Conservation (phyloP, 2,329 filamentous ascomycete genomes). For the Shiraia sp. region DNA sequence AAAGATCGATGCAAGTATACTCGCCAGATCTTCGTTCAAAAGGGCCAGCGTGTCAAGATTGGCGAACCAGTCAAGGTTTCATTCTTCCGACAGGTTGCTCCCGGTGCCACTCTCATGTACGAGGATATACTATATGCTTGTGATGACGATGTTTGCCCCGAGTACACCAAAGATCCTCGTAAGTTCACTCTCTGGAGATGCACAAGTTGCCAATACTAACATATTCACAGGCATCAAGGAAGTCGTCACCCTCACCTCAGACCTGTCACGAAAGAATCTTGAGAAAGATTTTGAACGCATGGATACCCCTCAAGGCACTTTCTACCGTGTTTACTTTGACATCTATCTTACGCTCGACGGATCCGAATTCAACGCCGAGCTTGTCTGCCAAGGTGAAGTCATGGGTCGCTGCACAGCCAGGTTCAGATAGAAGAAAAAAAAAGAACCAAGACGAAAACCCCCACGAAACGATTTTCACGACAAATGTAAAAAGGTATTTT, state of each 20-base stretch:
- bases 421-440: constrained; percentile 62
- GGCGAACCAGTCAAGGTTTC: constrained; percentile 98
- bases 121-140: constrained; percentile 98
- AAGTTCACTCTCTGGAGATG: constrained; percentile 54
- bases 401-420: constrained; percentile 95
- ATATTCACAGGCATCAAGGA: constrained; percentile 84
- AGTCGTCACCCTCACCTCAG: constrained; percentile 94
- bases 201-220: constrained; percentile 3
- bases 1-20: constrained; percentile 99
- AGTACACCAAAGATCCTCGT: constrained; percentile 99
- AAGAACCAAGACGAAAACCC: no score
- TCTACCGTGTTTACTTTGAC: constrained; percentile 70
- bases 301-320: constrained; percentile 90
- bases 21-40: constrained; percentile 96
- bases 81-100: constrained; percentile 97
- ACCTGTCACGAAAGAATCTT: constrained; percentile 95
- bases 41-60: constrained; percentile 98
- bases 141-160: constrained; percentile 95
- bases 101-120: constrained; percentile 97
- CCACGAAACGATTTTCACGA: no score
- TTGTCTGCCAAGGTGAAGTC: constrained; percentile 98
- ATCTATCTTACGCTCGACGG: constrained; percentile 88
- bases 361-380: constrained; percentile 95
- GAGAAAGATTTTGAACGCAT: constrained; percentile 99
- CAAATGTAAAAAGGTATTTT: constrained; percentile 8